A percentile compares a stretch with the other conserved stretches of the same genome.
Conservation (phyloP, 768 basidiomycete species). For the Collybia sordida region DNA sequence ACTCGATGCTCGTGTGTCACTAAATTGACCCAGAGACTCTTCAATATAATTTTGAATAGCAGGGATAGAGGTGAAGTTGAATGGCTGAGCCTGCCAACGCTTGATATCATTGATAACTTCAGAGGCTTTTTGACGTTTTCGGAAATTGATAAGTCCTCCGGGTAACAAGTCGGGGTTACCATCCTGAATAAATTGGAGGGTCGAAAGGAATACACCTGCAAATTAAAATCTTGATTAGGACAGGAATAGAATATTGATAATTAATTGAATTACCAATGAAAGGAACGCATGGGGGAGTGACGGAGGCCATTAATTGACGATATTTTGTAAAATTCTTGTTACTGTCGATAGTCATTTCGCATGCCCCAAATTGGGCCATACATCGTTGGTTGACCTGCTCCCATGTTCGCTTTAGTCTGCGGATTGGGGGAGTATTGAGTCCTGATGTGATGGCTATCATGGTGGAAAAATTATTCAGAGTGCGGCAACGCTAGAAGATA, state of each 20-base stretch:
- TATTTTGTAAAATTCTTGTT: conserved; percentile 95
- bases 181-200: conserved; percentile 97
- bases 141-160: conserved; percentile 87
- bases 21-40: conserved; percentile 72
- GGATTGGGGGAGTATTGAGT: conserved; percentile 90
- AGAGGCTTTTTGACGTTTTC: conserved; percentile 93
- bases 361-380: conserved; percentile 69
- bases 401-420: conserved; percentile 91
- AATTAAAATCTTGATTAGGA: conserved; percentile 1
- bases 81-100: conserved; percentile 90
- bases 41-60: conserved; percentile 75
- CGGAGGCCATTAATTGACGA: conserved; percentile 75
- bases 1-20: conserved; percentile 63
- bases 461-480: conserved; percentile 92
- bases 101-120: conserved; percentile 97
- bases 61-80: conserved; percentile 75
- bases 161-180: conserved; percentile 86
- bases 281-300: conserved; percentile 92
- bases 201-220: conserved; percentile 92
- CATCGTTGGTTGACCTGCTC: conserved; percentile 80
- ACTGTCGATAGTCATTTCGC: conserved; percentile 90
- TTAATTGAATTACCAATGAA: conserved; percentile 73
- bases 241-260: conserved; percentile 1
- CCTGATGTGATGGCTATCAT: conserved; percentile 97
- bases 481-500: conserved; percentile 72